A percentile compares a stretch with the other conserved stretches of the same genome.
Conservation (phyloP, 2,329 filamentous ascomycete genomes). For the Cladophialophora exuberans region DNA sequence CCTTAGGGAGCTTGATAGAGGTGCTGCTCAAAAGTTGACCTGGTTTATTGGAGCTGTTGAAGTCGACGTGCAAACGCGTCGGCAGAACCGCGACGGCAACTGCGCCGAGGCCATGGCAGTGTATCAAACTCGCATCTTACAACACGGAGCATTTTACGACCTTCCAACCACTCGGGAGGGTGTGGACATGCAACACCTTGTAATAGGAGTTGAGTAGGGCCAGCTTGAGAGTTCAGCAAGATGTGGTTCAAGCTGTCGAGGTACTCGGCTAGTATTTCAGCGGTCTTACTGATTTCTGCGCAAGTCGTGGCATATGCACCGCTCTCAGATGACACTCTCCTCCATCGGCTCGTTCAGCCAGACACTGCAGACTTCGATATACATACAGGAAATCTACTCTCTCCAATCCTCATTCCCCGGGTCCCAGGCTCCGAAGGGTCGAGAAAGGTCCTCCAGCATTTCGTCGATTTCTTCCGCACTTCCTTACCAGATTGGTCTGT, state of each 20-base stretch:
- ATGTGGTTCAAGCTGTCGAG: conserved; percentile 16
- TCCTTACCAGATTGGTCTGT: conserved; percentile 79
- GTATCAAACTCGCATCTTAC: too few relatives aligned
- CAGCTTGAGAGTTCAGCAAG: too few relatives aligned
- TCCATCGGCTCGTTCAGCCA: conserved; percentile 67
- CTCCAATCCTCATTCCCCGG: conserved; percentile 84
- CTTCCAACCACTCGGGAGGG: too few relatives aligned
- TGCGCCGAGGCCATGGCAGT: too few relatives aligned
- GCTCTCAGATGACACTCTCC: conserved; percentile 76
- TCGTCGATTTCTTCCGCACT: conserved; percentile 76
- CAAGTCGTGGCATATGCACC: conserved; percentile 54
- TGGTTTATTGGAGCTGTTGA: too few relatives aligned
- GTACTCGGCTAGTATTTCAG: conserved; percentile 6
- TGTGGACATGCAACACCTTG: too few relatives aligned
- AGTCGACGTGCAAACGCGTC: too few relatives aligned
- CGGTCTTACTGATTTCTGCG: conserved; percentile 12
- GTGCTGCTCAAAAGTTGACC: too few relatives aligned
- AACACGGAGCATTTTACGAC: too few relatives aligned
- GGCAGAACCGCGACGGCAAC: conserved; percentile 17
- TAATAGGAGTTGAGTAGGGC: too few relatives aligned
- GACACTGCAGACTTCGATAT: conserved; percentile 75
- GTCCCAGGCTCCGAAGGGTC: conserved; percentile 86
- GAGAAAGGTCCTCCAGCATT: conserved; percentile 73
- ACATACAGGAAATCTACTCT: conserved; percentile 71
- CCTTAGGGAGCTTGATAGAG: too few relatives aligned